Conservation (phyloP, 805 yeast species). For the Pichia scutulata region DNA sequence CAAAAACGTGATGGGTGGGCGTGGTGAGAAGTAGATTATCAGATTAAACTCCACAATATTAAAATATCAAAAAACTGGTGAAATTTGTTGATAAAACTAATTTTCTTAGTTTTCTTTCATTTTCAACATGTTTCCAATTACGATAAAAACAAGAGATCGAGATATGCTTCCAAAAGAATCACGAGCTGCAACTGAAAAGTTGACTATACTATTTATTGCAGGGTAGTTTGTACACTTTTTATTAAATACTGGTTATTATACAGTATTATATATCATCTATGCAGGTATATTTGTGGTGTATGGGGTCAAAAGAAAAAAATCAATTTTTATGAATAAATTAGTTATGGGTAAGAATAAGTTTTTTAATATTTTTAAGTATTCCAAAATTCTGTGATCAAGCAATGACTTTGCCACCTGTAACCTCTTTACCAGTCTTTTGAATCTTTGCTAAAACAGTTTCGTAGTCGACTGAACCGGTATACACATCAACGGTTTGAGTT, state of each 20-base stretch:
- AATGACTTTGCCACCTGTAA: constrained; percentile 54
- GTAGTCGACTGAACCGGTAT: constrained; percentile 44
- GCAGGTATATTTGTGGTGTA: not conserved
- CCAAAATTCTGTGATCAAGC: constrained; percentile 20
- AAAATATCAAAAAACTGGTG: not conserved
- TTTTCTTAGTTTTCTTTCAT: not conserved
- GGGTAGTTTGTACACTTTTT: too few species aligned
- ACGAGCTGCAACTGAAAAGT: too few species aligned
- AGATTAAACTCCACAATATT: not conserved
- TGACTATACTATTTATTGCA: too few species aligned
- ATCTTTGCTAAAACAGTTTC: constrained; percentile 78
- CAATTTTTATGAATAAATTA: too few species aligned
- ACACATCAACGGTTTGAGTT: constrained; percentile 73
- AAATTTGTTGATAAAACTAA: not conserved
- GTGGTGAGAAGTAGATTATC: not conserved
- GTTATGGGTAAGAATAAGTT: not conserved
- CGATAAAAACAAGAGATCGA: too few species aligned
- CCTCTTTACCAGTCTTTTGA: constrained; percentile 84
- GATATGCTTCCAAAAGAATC: too few species aligned
- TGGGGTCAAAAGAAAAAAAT: too few species aligned
- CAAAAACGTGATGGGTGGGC: too few species aligned
- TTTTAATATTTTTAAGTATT: too few species aligned
- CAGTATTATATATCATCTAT: not conserved
- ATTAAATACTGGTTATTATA: not conserved
- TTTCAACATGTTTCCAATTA: not conserved